These are phyloP conservation scores for Jatropha podagrica DNA, from an alignment of 441 rosid species.

Conservation along the genomic window DNA sequence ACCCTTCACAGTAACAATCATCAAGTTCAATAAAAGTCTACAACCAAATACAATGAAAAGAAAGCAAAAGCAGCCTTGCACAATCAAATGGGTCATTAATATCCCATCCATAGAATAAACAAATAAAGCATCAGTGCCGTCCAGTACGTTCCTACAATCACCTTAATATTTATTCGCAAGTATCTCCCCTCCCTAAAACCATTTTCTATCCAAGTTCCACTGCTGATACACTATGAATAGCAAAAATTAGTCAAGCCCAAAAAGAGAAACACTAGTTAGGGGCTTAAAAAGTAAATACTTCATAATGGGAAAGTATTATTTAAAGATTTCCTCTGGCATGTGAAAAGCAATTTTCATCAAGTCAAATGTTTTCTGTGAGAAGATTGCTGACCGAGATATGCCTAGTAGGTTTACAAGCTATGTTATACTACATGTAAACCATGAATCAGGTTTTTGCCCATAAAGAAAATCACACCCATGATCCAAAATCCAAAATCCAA, in stretches of 20 bases:
- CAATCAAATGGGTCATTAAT: not conserved
- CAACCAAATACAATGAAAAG: conserved; percentile 2
- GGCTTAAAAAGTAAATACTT: not conserved
- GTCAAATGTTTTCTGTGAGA: not conserved
- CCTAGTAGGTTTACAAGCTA: not conserved
- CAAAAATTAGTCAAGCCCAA: not conserved
- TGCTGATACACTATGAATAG: not conserved
- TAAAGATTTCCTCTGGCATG: not conserved
- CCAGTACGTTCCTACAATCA: not conserved
- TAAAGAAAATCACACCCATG: not conserved
- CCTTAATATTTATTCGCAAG: not conserved
- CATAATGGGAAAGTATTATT: not conserved
- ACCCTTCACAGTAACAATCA: conserved; percentile 51
- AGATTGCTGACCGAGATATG: not conserved
- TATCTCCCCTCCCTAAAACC: not conserved
- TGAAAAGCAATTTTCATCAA: not conserved
- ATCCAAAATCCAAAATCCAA: not conserved
- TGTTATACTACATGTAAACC: not conserved
- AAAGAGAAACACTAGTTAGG: not conserved
- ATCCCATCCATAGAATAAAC: not conserved
- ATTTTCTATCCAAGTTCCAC: not conserved
- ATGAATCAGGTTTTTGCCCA: not conserved
- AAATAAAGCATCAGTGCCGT: not conserved
- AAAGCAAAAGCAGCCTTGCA: conserved; percentile 2
- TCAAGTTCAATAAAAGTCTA: conserved; percentile 14